Conservation (phyloP, 208 protist species). For the Tritrichomonas foetus region DNA sequence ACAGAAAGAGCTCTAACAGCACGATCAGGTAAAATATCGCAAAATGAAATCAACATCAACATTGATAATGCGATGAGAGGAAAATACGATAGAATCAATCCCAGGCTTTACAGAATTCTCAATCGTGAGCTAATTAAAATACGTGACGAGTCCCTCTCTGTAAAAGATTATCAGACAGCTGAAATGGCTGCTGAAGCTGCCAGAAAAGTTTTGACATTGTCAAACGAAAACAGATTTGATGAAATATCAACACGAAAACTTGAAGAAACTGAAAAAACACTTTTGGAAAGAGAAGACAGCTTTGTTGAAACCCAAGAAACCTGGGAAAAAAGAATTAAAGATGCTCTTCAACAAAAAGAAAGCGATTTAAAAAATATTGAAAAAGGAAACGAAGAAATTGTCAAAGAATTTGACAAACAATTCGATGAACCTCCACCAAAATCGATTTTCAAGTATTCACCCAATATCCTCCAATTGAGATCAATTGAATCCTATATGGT, state of each 20-base stretch:
- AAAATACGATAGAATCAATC: background rate
- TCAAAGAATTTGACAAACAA: background rate
- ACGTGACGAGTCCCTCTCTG: background rate
- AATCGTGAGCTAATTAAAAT: background rate
- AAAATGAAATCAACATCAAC: too few species aligned
- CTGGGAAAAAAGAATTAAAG: background rate
- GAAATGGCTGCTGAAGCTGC: background rate
- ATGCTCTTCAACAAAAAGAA: background rate
- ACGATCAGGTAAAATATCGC: too few species aligned
- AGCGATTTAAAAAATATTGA: background rate
- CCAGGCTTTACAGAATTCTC: background rate
- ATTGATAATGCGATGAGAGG: too few species aligned
- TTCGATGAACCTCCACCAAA: background rate
- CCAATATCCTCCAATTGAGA: background rate
- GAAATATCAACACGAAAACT: background rate
- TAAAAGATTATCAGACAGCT: background rate
- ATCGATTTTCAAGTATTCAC: background rate
- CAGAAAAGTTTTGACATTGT: background rate
- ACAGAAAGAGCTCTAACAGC: background rate
- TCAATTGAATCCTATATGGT: background rate
- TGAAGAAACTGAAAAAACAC: background rate
- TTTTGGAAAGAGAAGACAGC: background rate
- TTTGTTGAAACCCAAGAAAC: background rate
- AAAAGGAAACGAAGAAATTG: background rate
- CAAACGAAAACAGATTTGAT: background rate